Percentiles rank a stretch among this genome's conserved stretches.
Conservation (phyloP, 805 yeast genomes). For the Naumovozyma castellii region DNA sequence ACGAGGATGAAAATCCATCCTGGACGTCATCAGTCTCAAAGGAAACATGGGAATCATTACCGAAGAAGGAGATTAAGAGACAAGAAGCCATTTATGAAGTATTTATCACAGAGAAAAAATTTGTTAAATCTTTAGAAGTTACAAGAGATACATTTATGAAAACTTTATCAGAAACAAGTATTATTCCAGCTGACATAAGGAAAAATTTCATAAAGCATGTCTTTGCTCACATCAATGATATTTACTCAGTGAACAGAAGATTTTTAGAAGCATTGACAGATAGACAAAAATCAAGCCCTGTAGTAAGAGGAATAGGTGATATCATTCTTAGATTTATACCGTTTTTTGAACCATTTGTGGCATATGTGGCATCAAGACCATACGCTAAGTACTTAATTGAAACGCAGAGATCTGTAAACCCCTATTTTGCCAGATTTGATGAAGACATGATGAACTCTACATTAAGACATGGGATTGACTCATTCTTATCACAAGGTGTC, state of each 20-base stretch:
- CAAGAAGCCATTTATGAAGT: constrained; percentile 94
- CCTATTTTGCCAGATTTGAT: constrained; percentile 85
- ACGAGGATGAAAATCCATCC: constrained; percentile 66
- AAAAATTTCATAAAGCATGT: constrained; percentile 88
- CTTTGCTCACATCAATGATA: constrained; percentile 81
- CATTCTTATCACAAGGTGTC: constrained; percentile 89
- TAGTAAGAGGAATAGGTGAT: constrained; percentile 81
- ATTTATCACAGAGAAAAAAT: constrained; percentile 87
- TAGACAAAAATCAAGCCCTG: constrained; percentile 77
- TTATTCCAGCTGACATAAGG: constrained; percentile 80
- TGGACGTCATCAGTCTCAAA: constrained; percentile 92
- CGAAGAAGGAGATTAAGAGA: constrained; percentile 78
- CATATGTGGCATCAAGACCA: constrained; percentile 89
- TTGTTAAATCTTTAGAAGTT: constrained; percentile 88
- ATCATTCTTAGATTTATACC: constrained; percentile 76
- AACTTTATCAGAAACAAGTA: constrained; percentile 77
- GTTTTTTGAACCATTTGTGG: constrained; percentile 82
- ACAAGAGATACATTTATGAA: constrained; percentile 89
- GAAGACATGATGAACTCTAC: constrained; percentile 73
- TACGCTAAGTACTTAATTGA: constrained; percentile 94
- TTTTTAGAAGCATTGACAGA: constrained; percentile 84
- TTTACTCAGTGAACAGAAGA: constrained; percentile 70
- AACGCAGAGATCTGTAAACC: constrained; percentile 82
- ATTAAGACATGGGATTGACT: constrained; percentile 59
- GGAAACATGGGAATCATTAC: constrained; percentile 64